Percentiles rank a stretch among this genome's conserved stretches.
Evolutionary conservation across 2,329 filamentous ascomycete species (phyloP).

Genomic region (Biscogniauxia marginata): DNA sequence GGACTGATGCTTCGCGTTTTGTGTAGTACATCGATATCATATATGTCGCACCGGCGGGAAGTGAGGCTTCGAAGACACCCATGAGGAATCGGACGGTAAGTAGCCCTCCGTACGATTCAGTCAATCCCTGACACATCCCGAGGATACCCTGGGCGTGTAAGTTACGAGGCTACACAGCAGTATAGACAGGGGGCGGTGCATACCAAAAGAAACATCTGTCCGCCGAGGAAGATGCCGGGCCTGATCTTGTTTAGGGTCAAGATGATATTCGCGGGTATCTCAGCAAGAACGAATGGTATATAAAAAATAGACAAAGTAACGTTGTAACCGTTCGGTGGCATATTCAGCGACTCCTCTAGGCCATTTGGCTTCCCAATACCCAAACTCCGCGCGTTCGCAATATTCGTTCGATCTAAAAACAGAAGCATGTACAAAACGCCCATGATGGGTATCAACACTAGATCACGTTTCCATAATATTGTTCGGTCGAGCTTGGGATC

Average conservation of each 20-base stretch:
- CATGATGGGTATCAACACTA: constrained; percentile 28
- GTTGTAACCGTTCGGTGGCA: constrained; percentile 42
- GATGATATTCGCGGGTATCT: constrained; percentile 47
- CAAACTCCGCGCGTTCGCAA: constrained; percentile 43
- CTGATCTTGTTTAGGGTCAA: constrained; percentile 38
- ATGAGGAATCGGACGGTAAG: constrained; percentile 57
- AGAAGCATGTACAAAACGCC: constrained; percentile 30
- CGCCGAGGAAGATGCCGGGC: constrained; percentile 38
- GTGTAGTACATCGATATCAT: constrained; percentile 32
- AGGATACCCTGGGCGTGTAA: constrained; percentile 34
- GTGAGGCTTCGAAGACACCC: constrained; percentile 66
- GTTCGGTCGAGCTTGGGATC: constrained; percentile 19
- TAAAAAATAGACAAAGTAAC: constrained; percentile 44
- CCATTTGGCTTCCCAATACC: constrained; percentile 36
- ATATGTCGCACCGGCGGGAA: constrained; percentile 32
- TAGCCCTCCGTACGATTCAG: constrained; percentile 38
- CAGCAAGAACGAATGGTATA: constrained; percentile 43
- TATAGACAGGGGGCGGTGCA: constrained; percentile 9
- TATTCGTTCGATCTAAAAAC: constrained; percentile 33
- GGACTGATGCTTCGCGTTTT: constrained; percentile 24
- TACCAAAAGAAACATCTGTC: constrained; percentile 41
- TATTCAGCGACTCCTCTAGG: constrained; percentile 40
- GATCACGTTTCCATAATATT: constrained; percentile 28
- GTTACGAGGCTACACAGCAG: constrained; percentile 6
- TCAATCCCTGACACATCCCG: constrained; percentile 42